Base-by-base conservation (phyloP, 192 early-diverging fungal genomes). In the Dissophora ornata region DNA sequence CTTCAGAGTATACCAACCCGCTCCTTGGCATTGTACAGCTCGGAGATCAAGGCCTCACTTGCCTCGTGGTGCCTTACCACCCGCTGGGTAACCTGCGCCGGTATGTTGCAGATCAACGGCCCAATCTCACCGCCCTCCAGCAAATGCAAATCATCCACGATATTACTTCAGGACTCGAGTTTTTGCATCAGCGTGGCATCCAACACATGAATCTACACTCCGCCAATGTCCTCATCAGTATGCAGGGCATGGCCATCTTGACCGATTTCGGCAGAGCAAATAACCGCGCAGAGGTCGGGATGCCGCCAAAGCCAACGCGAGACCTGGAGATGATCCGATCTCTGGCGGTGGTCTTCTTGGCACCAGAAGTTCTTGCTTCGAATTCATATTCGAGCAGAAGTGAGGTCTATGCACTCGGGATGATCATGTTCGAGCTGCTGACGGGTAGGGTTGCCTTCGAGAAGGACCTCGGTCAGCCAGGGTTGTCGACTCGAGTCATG, bases 111-210 rank as follows among this genome's bases (percentile, higher is more conserved):
- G 49, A 65, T 10, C 70, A 75, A 21, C 62, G 57, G 0, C 42
- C 50, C 42, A 60, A 48, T 48, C 71, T 75, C 57, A 66, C 25
- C 9, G 57, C 71, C 1, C 38, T 66, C 6, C 57, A 65, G 13
- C 71, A 75, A n/a, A 51, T 75, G 62, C 71, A 75, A 25, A 65
- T 75, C 49, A 49, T 75, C 11, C 71, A 75, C 36, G 71, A 75
- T 28, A 61, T 75, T 45, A 50, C 63, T 12, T 75, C 62, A 1
- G 71, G 62, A 30, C 62, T 75, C 26, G 71, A 75, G 26, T 64
- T 66, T 38, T 24, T 75, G 12, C 71, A 75, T n/a, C 71, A 66
- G 26, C 57, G 62, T 18, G 71, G 62, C 10, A 46, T 66, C 15
- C 71, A 75, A 15, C 63, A 75, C 24, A 38, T 65, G 55, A 75